Base-by-base conservation (phyloP, 768 basidiomycete species). In the Infundibulicybe gibba region DNA sequence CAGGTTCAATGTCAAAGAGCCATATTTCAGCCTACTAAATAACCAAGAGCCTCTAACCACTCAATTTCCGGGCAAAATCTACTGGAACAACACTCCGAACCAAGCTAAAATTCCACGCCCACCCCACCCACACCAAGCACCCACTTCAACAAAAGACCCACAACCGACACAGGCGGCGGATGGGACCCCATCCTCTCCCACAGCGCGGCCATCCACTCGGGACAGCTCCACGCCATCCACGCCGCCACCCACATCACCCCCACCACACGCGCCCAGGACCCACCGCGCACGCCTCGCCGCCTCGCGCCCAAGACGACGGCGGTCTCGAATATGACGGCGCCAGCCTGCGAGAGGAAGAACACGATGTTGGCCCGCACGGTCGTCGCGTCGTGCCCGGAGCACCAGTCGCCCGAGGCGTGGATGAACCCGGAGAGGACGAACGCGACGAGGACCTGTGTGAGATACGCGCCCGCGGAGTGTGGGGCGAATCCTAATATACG, bases 331-430 rank as follows among this genome's bases (percentile, higher is more conserved):
- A 55, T 57, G 19, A 72, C 64, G 6, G 57, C 66, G 8, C 66
- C 40, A 0, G 67, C 61, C 52, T 70, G 68, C 39, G 64, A 48
- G 40, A 61, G 43, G 56, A 69, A 69, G 52, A 69, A 70, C 3
- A 46, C 50, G 39, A 71, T 56, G 25, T 25, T 25, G 8, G 25
- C 25, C 8, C 9, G 61, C 54, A 14, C 59, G 54, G 15, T 54
- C 59, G 35, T 59, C 51, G 40, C 52, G 41, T 32, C 53, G 39
- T 13, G 57, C 57, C 5, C 61, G 42, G 41, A 65, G 47, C 64
- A 68, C 63, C 58, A 58, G 33, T 70, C 70, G 9, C 63, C 66
- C 2, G 59, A 56, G 17, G 54, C 43, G 44, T 71, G 70, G 40
- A 65, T 58, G 38, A 63, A 16, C 6, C 62, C 68, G 14, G 64